Conservation (phyloP, 495 filamentous ascomycete species). For the Penicillium goetzii region DNA sequence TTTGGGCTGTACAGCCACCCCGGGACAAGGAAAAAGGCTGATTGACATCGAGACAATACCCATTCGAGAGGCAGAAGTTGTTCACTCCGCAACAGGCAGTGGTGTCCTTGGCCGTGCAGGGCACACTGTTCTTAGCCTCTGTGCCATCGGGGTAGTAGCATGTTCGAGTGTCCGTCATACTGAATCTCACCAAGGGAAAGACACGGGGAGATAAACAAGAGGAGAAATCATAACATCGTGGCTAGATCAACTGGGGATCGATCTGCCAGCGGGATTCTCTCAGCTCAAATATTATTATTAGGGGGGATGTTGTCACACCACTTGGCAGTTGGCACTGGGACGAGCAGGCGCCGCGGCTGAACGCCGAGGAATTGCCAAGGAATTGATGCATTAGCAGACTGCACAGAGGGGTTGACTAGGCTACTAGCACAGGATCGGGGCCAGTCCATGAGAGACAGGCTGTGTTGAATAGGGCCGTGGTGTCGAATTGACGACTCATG, state of each 20-base stretch:
- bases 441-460: not conserved
- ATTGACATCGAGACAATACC: slow-evolving; percentile 23
- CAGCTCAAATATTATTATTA: not conserved
- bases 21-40: slow-evolving; percentile 25
- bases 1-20: slow-evolving; percentile 22
- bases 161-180: slow-evolving; percentile 17
- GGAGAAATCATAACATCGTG: not conserved
- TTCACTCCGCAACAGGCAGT: slow-evolving; percentile 20
- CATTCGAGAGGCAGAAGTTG: slow-evolving; percentile 25
- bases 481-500: not conserved
- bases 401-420: not conserved
- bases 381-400: not conserved
- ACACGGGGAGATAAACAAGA: not conserved
- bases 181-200: not conserved
- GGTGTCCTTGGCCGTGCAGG: slow-evolving; percentile 22
- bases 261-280: not conserved
- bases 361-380: not conserved
- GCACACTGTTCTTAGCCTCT: slow-evolving; percentile 6
- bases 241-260: not conserved
- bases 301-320: slow-evolving; percentile 3
- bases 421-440: not conserved
- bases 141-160: slow-evolving; percentile 27
- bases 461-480: not conserved
- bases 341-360: not conserved
- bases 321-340: not conserved